These are phyloP conservation scores for Pneumocystis jirovecii DNA, from an alignment of 1,139 yeast genomes.

Conservation along the genomic window DNA sequence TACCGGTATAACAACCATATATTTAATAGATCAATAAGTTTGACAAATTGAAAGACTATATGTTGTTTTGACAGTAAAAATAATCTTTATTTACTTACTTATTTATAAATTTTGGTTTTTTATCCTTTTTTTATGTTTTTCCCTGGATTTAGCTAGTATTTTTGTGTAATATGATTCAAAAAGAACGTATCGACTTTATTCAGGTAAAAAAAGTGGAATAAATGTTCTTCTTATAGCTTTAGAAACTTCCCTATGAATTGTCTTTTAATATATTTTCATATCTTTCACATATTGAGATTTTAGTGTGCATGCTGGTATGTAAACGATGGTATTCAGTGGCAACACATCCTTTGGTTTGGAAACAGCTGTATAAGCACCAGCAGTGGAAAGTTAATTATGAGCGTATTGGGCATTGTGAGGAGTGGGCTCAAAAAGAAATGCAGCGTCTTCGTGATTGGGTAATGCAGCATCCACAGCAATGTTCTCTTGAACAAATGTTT, in stretches of 20 bases:
- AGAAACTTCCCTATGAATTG: conserved; percentile 9
- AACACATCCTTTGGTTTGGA: conserved; percentile 11
- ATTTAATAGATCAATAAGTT: too few species aligned
- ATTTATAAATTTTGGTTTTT: too few species aligned
- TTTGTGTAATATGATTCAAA: not conserved
- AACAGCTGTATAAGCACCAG: conserved; percentile 8
- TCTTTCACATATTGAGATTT: conserved; percentile 8
- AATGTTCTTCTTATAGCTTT: not conserved
- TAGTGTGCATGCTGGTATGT: conserved; percentile 6
- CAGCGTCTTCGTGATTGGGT: not conserved
- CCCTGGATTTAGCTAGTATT: too few species aligned
- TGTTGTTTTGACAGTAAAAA: too few species aligned
- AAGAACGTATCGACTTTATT: not conserved
- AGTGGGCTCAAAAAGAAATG: conserved; percentile 2
- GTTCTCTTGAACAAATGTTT: not conserved
- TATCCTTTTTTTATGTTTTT: too few species aligned
- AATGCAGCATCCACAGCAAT: not conserved
- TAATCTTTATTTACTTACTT: too few species aligned
- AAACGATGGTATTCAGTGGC: conserved; percentile 10
- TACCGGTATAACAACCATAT: too few species aligned
- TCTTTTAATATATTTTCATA: conserved; percentile 7
- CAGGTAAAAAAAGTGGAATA: not conserved
- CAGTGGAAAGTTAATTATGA: conserved; percentile 11
- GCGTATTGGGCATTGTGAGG: conserved; percentile 5
- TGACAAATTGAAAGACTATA: too few species aligned